A percentile compares a stretch with the other conserved stretches of the same genome.
These are phyloP conservation scores for Prunus yedoensis DNA, from an alignment of 331 rosid species.

Conservation along the genomic window DNA sequence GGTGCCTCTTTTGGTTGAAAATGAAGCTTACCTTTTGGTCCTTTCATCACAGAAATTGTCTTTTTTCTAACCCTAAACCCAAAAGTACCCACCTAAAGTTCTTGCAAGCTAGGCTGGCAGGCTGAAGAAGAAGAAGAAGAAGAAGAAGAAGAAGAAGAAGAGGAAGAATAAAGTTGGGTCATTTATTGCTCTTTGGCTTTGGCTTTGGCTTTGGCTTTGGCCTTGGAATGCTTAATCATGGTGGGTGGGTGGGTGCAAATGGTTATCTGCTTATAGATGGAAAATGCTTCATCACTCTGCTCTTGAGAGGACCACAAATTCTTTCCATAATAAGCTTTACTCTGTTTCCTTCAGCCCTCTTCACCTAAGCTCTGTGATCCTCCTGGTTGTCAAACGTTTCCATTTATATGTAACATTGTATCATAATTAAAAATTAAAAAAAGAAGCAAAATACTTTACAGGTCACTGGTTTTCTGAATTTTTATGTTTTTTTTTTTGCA, in stretches of 20 bases:
- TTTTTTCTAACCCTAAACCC: constrained; percentile 26
- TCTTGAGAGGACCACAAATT: constrained; percentile 9
- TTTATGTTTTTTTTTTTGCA: not conserved
- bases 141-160: constrained; percentile 12
- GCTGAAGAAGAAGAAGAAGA: constrained; percentile 33
- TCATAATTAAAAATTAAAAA: too few species aligned
- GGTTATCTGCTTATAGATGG: constrained; percentile 8
- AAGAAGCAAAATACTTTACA: too few species aligned
- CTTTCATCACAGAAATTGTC: constrained; percentile 35
- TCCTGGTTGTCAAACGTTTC: not conserved
- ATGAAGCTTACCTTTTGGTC: constrained; percentile 50
- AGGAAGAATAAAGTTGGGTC: constrained; percentile 32
- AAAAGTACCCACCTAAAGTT: constrained; percentile 41
- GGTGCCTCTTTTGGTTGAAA: constrained; percentile 47
- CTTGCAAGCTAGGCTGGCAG: constrained; percentile 70
- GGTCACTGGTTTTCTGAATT: not conserved
- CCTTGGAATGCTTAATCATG: constrained; percentile 30
- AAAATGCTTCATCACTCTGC: constrained; percentile 11
- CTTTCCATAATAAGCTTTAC: not conserved
- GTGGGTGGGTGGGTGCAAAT: constrained; percentile 16
- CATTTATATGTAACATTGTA: not conserved
- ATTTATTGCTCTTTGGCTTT: constrained; percentile 23
- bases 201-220: too few species aligned
- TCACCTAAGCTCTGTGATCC: too few species aligned
- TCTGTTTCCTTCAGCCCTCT: not conserved